A percentile compares a stretch with the other conserved stretches of the same genome.
Conservation (phyloP, 2,329 filamentous ascomycete species). For the Aureobasidium sp. region DNA sequence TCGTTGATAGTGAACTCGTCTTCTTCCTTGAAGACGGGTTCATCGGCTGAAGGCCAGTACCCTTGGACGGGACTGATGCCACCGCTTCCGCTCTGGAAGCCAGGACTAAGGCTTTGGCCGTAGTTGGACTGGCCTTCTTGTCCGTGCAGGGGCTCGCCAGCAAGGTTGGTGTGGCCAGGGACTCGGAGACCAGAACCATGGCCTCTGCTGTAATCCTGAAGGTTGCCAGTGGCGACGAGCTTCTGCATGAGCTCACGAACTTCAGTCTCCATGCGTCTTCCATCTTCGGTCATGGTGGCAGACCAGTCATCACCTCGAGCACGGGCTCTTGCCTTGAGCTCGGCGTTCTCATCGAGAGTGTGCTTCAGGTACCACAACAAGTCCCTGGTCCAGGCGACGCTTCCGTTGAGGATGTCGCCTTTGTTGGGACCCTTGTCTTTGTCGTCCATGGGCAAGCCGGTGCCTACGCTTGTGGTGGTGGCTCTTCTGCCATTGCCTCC, state of each 20-base stretch:
- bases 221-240: slow-evolving; percentile 48
- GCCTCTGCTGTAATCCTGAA: slow-evolving; percentile 59
- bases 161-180: slow-evolving; percentile 84
- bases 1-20: slow-evolving; percentile 59
- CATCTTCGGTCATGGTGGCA: slow-evolving; percentile 80
- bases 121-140: slow-evolving; percentile 28
- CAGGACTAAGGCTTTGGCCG: slow-evolving; percentile 39
- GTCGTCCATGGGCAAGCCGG: slow-evolving; percentile 85
- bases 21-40: slow-evolving; percentile 76
- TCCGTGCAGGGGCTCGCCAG: slow-evolving; percentile 64
- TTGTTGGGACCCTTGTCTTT: slow-evolving; percentile 99
- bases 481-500: slow-evolving; percentile 76
- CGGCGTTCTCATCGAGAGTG: slow-evolving; percentile 81
- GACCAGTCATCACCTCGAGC: slow-evolving; percentile 67
- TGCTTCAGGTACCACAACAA: slow-evolving; percentile 93
- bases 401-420: slow-evolving; percentile 93
- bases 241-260: slow-evolving; percentile 77
- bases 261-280: slow-evolving; percentile 91
- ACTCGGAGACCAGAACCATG: slow-evolving; percentile 81
- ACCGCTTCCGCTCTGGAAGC: slow-evolving; percentile 54
- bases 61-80: slow-evolving; percentile 44
- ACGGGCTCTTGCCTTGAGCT: slow-evolving; percentile 66
- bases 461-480: slow-evolving; percentile 62
- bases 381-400: slow-evolving; percentile 94
- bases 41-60: slow-evolving; percentile 36